Conservation (phyloP, 106 monocot genomes). For the Gastrodia elata region DNA sequence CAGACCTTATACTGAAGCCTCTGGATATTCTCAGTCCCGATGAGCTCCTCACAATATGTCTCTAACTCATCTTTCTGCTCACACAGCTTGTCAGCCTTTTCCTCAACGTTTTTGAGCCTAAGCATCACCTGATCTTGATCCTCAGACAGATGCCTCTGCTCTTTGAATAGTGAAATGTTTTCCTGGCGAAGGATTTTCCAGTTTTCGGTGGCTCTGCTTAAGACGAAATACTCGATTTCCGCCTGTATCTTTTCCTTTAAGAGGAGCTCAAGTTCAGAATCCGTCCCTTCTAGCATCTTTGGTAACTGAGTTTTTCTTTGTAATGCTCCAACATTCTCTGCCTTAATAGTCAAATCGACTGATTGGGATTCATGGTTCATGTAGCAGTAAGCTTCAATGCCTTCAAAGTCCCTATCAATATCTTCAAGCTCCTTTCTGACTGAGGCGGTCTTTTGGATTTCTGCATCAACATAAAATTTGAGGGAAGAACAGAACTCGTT, state of each 20-base stretch:
- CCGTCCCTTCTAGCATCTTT: conserved; percentile 11
- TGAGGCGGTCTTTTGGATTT: conserved; percentile 34
- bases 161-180: conserved; percentile 27
- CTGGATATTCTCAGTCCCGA: conserved; percentile 27
- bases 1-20: conserved; percentile 31
- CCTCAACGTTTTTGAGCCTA: conserved; percentile 25
- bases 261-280: conserved; percentile 43
- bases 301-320: background rate
- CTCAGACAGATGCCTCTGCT: conserved; percentile 27
- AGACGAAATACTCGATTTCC: conserved; percentile 41
- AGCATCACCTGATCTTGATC: conserved; percentile 15
- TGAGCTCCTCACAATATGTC: conserved; percentile 24
- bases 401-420: conserved; percentile 21
- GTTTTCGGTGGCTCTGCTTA: conserved; percentile 19
- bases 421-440: conserved; percentile 15
- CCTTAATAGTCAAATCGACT: conserved; percentile 15
- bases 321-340: conserved; percentile 16
- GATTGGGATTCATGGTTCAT: conserved; percentile 12
- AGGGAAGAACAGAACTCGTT: background rate
- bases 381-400: conserved; percentile 18
- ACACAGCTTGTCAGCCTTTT: conserved; percentile 16
- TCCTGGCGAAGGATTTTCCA: conserved; percentile 27
- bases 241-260: conserved; percentile 40
- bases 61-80: conserved; percentile 30
- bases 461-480: conserved; percentile 12